Conservation (phyloP, 2,329 filamentous ascomycete species). For the Aspergillus awamori region DNA sequence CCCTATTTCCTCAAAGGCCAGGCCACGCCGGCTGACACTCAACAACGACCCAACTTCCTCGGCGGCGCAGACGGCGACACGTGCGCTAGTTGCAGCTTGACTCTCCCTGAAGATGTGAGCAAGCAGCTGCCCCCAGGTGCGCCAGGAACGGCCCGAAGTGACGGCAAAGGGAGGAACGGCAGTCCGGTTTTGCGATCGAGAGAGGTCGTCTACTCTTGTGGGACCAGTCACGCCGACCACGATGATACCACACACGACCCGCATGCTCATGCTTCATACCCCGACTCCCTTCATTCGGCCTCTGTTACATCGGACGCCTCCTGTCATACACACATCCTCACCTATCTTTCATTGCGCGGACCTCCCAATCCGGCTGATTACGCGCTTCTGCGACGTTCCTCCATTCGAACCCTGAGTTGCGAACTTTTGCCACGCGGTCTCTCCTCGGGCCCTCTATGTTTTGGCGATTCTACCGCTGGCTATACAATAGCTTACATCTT, state of each 20-base stretch:
- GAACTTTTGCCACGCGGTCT: constrained; percentile 59
- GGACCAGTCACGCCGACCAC: constrained; percentile 40
- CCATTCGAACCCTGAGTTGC: constrained; percentile 60
- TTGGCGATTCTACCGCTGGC: constrained; percentile 58
- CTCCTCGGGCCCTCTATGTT: constrained; percentile 61
- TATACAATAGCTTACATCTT: constrained; percentile 65
- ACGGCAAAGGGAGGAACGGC: constrained; percentile 53
- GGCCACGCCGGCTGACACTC: constrained; percentile 45
- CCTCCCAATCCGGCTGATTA: constrained; percentile 58
- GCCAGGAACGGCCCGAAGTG: constrained; percentile 53
- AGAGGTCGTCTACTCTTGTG: constrained; percentile 56
- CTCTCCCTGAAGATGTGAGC: constrained; percentile 57
- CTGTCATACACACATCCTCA: constrained; percentile 59
- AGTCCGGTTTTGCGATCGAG: constrained; percentile 60
- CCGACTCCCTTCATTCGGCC: constrained; percentile 44
- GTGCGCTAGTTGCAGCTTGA: constrained; percentile 61
- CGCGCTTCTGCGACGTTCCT: constrained; percentile 59
- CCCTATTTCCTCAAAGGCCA: constrained; percentile 53
- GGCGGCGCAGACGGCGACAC: constrained; percentile 53
- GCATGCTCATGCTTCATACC: constrained; percentile 42
- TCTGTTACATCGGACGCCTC: constrained; percentile 50
- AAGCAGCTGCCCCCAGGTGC: constrained; percentile 57
- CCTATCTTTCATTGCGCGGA: constrained; percentile 61
- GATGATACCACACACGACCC: constrained; percentile 40
- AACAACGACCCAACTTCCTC: constrained; percentile 46